A percentile compares a stretch with the other conserved stretches of the same genome.
phyloP scores from a whole-genome alignment of 2,329 filamentous ascomycete species.

The Cadophora sp. region DNA sequence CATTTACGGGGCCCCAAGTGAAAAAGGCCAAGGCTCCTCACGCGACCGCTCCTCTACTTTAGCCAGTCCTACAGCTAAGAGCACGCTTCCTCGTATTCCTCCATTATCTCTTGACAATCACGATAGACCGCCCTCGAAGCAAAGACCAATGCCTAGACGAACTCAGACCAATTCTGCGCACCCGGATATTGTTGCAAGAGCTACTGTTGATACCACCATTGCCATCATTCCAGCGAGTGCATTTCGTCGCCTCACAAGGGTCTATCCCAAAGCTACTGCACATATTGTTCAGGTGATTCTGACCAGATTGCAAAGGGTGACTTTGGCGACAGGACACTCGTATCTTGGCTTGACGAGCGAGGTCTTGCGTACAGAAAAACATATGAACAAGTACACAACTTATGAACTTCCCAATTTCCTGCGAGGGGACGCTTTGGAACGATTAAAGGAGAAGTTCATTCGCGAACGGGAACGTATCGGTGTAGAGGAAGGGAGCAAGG shows the following conservation, averaged over 20 bases:
- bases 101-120: slow-evolving; percentile 72
- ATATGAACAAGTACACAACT: slow-evolving; percentile 91
- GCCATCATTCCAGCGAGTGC: slow-evolving; percentile 97
- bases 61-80: slow-evolving; percentile 43
- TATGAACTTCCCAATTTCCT: slow-evolving; percentile 92
- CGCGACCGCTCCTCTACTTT: slow-evolving; percentile 47
- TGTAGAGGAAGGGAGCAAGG: slow-evolving; percentile 83
- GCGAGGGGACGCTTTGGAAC: slow-evolving; percentile 79
- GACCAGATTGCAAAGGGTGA: slow-evolving; percentile 92
- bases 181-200: slow-evolving; percentile 95
- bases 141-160: slow-evolving; percentile 49
- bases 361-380: slow-evolving; percentile 88
- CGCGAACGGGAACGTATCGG: slow-evolving; percentile 83
- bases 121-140: slow-evolving; percentile 36
- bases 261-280: slow-evolving; percentile 94
- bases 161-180: slow-evolving; percentile 77
- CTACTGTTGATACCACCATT: slow-evolving; percentile 95
- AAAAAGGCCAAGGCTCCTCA: slow-evolving; percentile 59
- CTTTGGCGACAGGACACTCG: slow-evolving; percentile 90
- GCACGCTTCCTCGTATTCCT: slow-evolving; percentile 67
- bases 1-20: slow-evolving; percentile 40
- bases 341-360: slow-evolving; percentile 93
- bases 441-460: slow-evolving; percentile 92
- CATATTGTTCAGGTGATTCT: slow-evolving; percentile 98
- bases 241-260: slow-evolving; percentile 87